Evolutionary conservation across 805 yeast genomes (phyloP).

Genomic region (Candida yuanshanica): DNA sequence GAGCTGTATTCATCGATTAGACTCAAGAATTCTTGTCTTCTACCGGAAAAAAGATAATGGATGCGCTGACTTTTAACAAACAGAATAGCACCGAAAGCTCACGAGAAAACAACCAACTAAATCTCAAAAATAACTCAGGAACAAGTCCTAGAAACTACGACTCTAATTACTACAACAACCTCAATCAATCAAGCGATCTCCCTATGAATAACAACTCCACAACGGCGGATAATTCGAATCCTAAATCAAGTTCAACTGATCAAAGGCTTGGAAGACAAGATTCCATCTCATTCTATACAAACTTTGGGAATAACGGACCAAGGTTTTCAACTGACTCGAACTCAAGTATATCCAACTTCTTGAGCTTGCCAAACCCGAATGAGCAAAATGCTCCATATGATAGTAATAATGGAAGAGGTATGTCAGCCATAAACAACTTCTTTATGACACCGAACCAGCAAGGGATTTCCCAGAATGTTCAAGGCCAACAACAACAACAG

Average conservation of each 20-base stretch:
- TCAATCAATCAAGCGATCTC: not conserved
- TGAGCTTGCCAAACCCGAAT: conserved; percentile 12
- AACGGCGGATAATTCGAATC: conserved; percentile 3
- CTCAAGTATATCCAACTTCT: conserved; percentile 20
- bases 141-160: conserved; percentile 17
- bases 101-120: conserved; percentile 1
- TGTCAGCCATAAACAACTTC: conserved; percentile 22
- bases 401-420: conserved; percentile 19
- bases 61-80: conserved; percentile 1
- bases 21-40: not conserved
- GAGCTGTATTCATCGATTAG: no score
- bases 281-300: conserved; percentile 23
- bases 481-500: not conserved
- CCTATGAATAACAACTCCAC: conserved; percentile 6
- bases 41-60: not conserved
- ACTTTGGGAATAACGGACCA: conserved; percentile 16
- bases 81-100: conserved; percentile 1
- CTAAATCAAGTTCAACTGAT: conserved; percentile 3
- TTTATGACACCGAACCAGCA: conserved; percentile 16
- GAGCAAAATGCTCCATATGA: conserved; percentile 15
- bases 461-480: conserved; percentile 1
- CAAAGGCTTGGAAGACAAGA: conserved; percentile 22
- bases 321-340: conserved; percentile 26
- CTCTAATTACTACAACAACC: conserved; percentile 2
- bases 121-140: conserved; percentile 1